phyloP scores from a whole-genome alignment of 768 basidiomycete genomes.

The Tephrocybe sp. region DNA sequence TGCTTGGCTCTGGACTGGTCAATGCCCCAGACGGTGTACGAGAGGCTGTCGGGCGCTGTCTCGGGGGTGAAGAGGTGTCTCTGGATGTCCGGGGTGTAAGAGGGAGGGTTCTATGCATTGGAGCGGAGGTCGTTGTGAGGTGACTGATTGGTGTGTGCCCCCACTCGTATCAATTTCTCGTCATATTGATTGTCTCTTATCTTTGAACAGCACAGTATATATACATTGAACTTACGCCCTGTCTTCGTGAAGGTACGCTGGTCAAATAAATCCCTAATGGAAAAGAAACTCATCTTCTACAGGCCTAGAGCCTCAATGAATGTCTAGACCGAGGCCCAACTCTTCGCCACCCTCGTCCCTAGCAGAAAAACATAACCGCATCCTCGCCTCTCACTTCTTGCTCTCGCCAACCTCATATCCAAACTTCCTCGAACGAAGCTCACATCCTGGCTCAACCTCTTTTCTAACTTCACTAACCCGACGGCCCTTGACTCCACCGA shows the following conservation, averaged over 20 bases:
- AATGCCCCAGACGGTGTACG: constrained; percentile 39
- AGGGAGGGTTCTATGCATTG: constrained; percentile 80
- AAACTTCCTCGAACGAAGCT: constrained; percentile 64
- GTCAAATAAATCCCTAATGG: too few species aligned
- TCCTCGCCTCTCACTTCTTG: constrained; percentile 86
- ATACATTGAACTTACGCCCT: constrained; percentile 92
- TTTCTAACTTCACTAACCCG: constrained; percentile 92
- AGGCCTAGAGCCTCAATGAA: constrained; percentile 37
- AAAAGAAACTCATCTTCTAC: too few species aligned
- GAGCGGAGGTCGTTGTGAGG: constrained; percentile 62
- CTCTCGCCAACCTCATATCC: constrained; percentile 37
- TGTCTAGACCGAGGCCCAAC: constrained; percentile 82
- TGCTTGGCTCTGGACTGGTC: constrained; percentile 58
- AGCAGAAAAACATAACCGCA: constrained; percentile 85
- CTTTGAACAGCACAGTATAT: constrained; percentile 70
- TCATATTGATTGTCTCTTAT: background rate
- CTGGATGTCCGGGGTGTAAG: constrained; percentile 80
- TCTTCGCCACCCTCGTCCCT: constrained; percentile 65
- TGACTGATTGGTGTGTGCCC: constrained; percentile 70
- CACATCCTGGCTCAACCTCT: constrained; percentile 76
- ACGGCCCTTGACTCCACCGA: constrained; percentile 78
- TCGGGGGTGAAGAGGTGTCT: constrained; percentile 80
- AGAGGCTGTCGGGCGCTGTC: constrained; percentile 62
- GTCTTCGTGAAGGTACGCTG: constrained; percentile 42
- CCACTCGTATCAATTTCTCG: background rate